Evolutionary conservation across 2,329 filamentous ascomycete species (phyloP).

Genomic region (Alternaria triticimaculans): DNA sequence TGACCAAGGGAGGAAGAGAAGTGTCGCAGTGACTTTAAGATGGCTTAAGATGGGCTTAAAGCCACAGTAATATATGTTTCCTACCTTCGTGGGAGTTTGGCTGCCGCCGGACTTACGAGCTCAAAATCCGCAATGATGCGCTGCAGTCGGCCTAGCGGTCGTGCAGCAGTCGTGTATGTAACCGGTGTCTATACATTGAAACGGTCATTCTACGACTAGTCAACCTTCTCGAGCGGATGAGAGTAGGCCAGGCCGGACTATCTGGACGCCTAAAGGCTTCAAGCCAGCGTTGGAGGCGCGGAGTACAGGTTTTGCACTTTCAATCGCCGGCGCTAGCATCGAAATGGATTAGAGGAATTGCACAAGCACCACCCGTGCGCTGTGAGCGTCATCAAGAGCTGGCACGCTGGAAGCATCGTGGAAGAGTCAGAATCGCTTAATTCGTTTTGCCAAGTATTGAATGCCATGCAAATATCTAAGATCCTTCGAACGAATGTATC

Average conservation of each 20-base stretch:
- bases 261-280: background rate
- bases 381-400: background rate
- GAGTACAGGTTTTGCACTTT: background rate
- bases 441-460: background rate
- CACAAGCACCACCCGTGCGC: background rate
- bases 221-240: background rate
- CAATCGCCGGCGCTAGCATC: background rate
- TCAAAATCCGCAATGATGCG: conserved; percentile 4
- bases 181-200: background rate
- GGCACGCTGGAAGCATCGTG: background rate
- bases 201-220: background rate
- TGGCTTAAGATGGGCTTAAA: background rate
- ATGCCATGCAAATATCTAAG: background rate
- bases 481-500: background rate
- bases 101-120: background rate
- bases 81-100: background rate
- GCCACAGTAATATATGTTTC: background rate
- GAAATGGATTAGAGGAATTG: background rate
- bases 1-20: background rate
- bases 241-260: background rate
- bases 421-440: background rate
- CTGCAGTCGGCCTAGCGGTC: background rate
- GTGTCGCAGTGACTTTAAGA: background rate
- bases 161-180: background rate
- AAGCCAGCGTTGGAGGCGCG: background rate